Base-by-base conservation (phyloP, 306 rosid genomes). In the Canavalia ensiformis region DNA sequence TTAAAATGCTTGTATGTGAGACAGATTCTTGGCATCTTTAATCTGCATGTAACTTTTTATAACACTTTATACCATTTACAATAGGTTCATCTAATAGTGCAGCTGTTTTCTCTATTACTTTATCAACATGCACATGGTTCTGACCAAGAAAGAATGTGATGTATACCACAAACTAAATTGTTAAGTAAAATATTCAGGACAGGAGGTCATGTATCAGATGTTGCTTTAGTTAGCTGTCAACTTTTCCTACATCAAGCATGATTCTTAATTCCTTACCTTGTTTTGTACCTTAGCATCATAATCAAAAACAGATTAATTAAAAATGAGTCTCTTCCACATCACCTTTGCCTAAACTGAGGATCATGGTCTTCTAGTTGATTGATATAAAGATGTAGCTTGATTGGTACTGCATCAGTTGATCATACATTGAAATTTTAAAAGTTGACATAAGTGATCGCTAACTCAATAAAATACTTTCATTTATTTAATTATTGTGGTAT, bases 201-300 rank as follows among this genome's bases (percentile, higher is more conserved):
- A 75, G 78, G 42, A 29, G 79, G 82, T 84, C 58, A 84, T 80
- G 79, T 49, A 60, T 51, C 7, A 34, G 57, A 52, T 60, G 75
- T 81, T 80, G 85, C 81, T 76, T 86, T 80, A 80, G 54, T 80
- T 80, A 83, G 87, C 87, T 86, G 87, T 79, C 84, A 79, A 86
- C 89, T 86, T 81, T 86, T 70, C 56, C 74, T 35, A 77, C 79
- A 71, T 46, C 75, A 72, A 74, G 67, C 60, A n/a, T 82, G 28
- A 28, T 70, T 79, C 80, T 63, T 83, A 46, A 69, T 79, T 67
- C 45, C 9, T 75, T 86, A 63, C 81, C 52, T 62, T 83, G 77
- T 73, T 71, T 72, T 79, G 84, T 70, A 71, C 74, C 83, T 47
- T 54, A 78, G 7, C 76, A 63, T 68, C n/a, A 73, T 66, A 51